Conservation (phyloP, 2,329 filamentous ascomycete species). For the Colletotrichum tamarilloi region DNA sequence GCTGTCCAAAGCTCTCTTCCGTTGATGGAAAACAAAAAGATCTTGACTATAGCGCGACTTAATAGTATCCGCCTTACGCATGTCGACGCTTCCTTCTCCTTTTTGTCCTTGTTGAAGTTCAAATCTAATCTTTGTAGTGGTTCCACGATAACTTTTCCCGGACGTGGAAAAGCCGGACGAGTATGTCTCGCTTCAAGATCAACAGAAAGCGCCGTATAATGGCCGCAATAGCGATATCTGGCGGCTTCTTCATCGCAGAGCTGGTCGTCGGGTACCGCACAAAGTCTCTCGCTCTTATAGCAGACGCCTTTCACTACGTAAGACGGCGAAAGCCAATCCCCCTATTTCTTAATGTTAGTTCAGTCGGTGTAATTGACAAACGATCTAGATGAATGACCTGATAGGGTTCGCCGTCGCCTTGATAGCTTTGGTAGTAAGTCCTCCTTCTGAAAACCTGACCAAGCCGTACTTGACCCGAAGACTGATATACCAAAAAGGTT, state of each 20-base stretch:
- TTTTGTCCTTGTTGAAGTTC: too few species aligned
- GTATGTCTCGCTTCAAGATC: constrained; percentile 39
- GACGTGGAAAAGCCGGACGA: too few species aligned
- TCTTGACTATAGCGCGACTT: too few species aligned
- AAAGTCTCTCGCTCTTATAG: constrained; percentile 76
- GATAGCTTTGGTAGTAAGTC: constrained; percentile 51
- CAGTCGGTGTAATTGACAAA: background rate
- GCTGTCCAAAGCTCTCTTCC: background rate
- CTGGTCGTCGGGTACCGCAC: constrained; percentile 76
- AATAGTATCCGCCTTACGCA: too few species aligned
- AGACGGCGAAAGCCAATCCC: constrained; percentile 37
- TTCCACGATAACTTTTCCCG: too few species aligned
- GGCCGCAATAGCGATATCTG: constrained; percentile 60
- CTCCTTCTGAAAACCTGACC: too few species aligned
- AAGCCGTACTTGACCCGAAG: too few species aligned
- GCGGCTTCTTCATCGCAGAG: constrained; percentile 63
- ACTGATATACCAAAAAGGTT: constrained; percentile 52
- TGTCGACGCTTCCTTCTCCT: background rate
- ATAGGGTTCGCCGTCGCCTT: constrained; percentile 76
- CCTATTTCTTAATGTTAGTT: background rate
- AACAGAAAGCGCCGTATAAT: constrained; percentile 58
- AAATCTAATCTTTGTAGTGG: too few species aligned
- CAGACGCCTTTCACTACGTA: constrained; percentile 84
- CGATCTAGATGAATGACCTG: constrained; percentile 72
- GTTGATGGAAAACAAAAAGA: background rate